Evolutionary conservation across 495 filamentous ascomycete genomes (phyloP).

Genomic region (Parathielavia appendiculata): DNA sequence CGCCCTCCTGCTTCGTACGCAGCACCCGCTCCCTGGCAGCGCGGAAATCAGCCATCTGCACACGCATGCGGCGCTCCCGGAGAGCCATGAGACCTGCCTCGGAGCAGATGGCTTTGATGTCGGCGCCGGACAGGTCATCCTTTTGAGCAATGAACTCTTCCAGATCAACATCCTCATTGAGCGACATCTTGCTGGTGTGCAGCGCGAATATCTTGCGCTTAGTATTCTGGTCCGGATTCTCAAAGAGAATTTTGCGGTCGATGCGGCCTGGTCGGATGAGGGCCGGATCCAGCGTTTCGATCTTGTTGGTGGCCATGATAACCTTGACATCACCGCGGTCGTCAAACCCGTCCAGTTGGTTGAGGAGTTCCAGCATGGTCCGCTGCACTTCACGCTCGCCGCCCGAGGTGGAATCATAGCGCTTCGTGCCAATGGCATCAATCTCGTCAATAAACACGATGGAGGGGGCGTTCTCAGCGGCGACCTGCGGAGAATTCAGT

Average conservation of each 20-base stretch:
- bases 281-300: conserved; percentile 93
- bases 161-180: conserved; percentile 90
- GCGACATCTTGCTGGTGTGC: conserved; percentile 99
- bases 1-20: conserved; percentile 98
- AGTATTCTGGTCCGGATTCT: conserved; percentile 98
- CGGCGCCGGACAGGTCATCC: conserved; percentile 93
- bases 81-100: conserved; percentile 95
- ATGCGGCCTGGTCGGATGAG: conserved; percentile 97
- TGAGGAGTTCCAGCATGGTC: conserved; percentile 97
- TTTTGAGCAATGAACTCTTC: conserved; percentile 99
- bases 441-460: conserved; percentile 99
- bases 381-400: conserved; percentile 97
- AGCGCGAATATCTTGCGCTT: conserved; percentile 99
- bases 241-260: conserved; percentile 97
- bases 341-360: conserved; percentile 98
- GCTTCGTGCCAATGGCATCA: conserved; percentile 97
- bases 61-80: conserved; percentile 92
- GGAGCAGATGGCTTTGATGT: conserved; percentile 98
- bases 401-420: conserved; percentile 94
- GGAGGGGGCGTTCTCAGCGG: conserved; percentile 90
- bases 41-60: conserved; percentile 98
- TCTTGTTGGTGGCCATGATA: conserved; percentile 99
- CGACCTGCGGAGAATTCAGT: conserved; percentile 53
- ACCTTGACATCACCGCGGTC: conserved; percentile 99
- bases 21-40: conserved; percentile 87